Evolutionary conservation across 805 yeast species (phyloP), one percentile per base, ranked within the genome.

Genomic region (Saturnispora sanitii): DNA sequence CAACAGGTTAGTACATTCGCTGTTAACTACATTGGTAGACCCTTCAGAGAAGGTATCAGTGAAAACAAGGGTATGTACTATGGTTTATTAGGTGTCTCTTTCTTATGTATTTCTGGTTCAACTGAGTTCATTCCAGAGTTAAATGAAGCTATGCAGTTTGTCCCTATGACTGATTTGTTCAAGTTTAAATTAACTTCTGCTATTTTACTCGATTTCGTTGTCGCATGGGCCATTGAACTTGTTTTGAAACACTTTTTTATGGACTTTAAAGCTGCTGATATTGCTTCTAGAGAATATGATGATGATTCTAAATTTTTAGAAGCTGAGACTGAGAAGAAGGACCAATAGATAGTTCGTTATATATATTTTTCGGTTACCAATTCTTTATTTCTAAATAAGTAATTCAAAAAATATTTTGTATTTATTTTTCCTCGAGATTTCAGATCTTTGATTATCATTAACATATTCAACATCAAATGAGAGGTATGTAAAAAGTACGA

Each of bases 1-100:
- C 97, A 92, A 68, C 96, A 92, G 63, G 94, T 92, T 40, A 85
- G 96, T 13, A 92, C 98, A 0, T 92, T 88, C 68, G 96, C 96
- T 17, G 96, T 92, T 44, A 92, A 92, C 66, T 92, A 92, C 64
- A 95, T 86, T 67, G 98, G 98, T 41, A 79, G 82, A 51, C 98
- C 98, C 42, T 92, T 92, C 68, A 81, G 94, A 61, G 95, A 92
- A 65, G 77, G 85, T 43, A 82, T 92, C 53, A 70, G 68, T 40
- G 95, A 82, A 61, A 92, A 92, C 66, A 83, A 80, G 64, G 97
- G 96, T 49, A 92, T 92, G 97, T 90, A 82, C 66, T 90, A 85
- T 52, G 98, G 98, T 19, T 71, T 92, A 43, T 58, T 90, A 28
- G 95, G 95, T 50, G 96, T 90, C 49, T 82, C 94, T 19, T 85